Conservation (phyloP, 768 basidiomycete genomes). For the Polyporus arcularius region DNA sequence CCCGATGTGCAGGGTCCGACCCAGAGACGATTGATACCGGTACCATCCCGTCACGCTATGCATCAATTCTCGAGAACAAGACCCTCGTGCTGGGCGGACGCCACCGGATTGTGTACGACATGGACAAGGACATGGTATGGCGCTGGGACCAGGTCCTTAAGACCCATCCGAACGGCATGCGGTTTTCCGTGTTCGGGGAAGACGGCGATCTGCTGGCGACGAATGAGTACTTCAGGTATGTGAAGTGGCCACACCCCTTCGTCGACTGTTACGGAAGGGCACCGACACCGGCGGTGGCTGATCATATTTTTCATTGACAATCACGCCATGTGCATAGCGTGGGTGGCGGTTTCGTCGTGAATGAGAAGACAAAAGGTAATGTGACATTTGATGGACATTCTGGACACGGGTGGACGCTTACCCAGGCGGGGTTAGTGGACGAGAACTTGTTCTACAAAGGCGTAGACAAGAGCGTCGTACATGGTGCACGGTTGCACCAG, state of each 20-base stretch:
- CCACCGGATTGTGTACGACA: constrained; percentile 81
- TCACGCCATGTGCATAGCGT: constrained; percentile 46
- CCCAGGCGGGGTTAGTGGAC: constrained; percentile 53
- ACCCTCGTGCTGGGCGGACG: constrained; percentile 69
- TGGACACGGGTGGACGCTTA: background rate
- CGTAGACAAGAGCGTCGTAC: constrained; percentile 79
- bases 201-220: constrained; percentile 89
- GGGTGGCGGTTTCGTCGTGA: constrained; percentile 93
- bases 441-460: constrained; percentile 96
- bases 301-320: background rate
- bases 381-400: background rate
- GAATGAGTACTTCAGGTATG: constrained; percentile 86
- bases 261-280: background rate
- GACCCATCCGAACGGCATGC: constrained; percentile 91
- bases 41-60: constrained; percentile 77
- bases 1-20: constrained; percentile 58
- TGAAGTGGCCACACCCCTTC: background rate
- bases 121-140: constrained; percentile 93
- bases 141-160: constrained; percentile 86
- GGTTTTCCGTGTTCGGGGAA: constrained; percentile 81
- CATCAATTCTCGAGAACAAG: constrained; percentile 64
- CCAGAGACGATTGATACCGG: constrained; percentile 93
- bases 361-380: constrained; percentile 87
- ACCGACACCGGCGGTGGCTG: background rate
- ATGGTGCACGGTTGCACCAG: constrained; percentile 77